Percentiles rank a stretch among this genome's conserved stretches.
Evolutionary conservation across 768 basidiomycete genomes (phyloP).

Genomic region (Kwoniella bestiolae): DNA sequence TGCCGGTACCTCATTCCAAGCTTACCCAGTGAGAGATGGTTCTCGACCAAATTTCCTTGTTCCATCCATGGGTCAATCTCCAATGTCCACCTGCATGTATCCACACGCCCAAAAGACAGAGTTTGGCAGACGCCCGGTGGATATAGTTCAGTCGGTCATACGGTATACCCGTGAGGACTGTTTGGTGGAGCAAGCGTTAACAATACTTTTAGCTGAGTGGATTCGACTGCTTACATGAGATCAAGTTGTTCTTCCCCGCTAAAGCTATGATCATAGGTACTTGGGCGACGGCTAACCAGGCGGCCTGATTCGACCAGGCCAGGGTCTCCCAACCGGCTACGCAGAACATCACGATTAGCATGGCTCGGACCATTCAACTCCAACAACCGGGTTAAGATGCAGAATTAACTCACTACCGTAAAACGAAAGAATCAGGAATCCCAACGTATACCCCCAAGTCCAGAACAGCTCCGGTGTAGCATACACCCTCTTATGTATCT

Average conservation of each 20-base stretch:
- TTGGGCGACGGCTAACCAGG: conserved; percentile 57
- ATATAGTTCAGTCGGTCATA: conserved; percentile 63
- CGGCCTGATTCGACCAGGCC: conserved; percentile 35
- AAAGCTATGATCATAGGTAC: conserved; percentile 66
- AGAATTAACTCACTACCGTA: conserved; percentile 38
- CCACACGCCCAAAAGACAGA: conserved; percentile 46
- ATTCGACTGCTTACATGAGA: conserved; percentile 60
- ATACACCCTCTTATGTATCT: conserved; percentile 14
- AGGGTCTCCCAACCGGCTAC: conserved; percentile 36
- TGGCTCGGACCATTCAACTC: neutral
- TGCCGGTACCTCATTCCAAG: conserved; percentile 4
- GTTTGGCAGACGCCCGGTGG: conserved; percentile 52
- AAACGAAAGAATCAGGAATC: conserved; percentile 33
- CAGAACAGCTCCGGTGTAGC: conserved; percentile 33
- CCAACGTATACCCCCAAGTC: conserved; percentile 31
- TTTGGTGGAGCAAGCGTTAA: neutral
- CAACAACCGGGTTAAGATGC: neutral
- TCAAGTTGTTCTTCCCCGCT: conserved; percentile 68
- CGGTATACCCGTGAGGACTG: conserved; percentile 64
- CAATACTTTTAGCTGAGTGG: neutral
- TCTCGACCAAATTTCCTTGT: conserved; percentile 22
- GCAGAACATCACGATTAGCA: neutral
- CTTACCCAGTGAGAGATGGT: conserved; percentile 40
- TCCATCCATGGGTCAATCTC: conserved; percentile 30
- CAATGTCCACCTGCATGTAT: conserved; percentile 45